A percentile compares a stretch with the other conserved stretches of the same genome.
Evolutionary conservation across 2,329 filamentous ascomycete species (phyloP).

Genomic region (Grosmannia huntii): DNA sequence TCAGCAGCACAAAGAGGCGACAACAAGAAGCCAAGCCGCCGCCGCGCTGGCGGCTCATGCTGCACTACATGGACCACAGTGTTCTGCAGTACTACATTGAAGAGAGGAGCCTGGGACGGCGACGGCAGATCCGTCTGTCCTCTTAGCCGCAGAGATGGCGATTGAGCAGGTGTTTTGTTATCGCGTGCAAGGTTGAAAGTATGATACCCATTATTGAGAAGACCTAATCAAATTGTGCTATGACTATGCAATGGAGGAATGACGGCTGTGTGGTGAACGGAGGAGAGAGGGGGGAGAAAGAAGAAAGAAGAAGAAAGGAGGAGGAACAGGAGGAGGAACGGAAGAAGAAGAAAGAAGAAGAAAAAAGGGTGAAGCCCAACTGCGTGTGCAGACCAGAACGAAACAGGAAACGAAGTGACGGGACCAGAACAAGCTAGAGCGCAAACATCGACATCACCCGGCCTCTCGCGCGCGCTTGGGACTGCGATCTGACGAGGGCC

Average conservation of each 20-base stretch:
- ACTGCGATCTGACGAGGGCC: background rate
- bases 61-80: conserved; percentile 59
- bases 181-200: too few species aligned
- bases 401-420: background rate
- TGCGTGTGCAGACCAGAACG: too few species aligned
- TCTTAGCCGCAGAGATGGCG: too few species aligned
- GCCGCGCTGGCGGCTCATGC: conserved; percentile 51
- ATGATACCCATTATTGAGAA: too few species aligned
- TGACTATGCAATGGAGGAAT: too few species aligned
- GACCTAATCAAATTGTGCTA: too few species aligned
- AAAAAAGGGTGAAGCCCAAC: background rate
- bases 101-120: conserved; percentile 2
- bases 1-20: background rate
- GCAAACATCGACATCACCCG: background rate
- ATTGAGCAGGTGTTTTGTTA: too few species aligned
- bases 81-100: conserved; percentile 56
- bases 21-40: conserved; percentile 11
- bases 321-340: background rate
- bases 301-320: background rate
- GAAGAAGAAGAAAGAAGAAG: background rate
- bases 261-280: too few species aligned
- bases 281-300: too few species aligned
- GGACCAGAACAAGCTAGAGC: too few species aligned
- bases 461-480: conserved; percentile 4
- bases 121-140: background rate